phyloP scores from a whole-genome alignment of 345 rosid species.

The Moricandia arvensis region DNA sequence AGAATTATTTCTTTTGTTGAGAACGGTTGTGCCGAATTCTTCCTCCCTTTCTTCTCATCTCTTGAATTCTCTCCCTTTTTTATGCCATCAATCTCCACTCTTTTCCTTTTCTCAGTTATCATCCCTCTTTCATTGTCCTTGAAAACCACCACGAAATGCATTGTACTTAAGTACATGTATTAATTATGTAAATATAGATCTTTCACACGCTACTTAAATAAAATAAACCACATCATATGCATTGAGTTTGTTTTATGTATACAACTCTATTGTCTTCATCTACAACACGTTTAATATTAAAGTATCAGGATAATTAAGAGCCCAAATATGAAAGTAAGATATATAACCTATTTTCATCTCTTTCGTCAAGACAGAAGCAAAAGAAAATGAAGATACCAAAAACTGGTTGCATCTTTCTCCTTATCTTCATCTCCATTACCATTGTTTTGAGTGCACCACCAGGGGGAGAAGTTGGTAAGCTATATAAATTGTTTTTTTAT shows the following conservation, averaged over 20 bases:
- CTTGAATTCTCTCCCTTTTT: not conserved
- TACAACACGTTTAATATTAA: not conserved
- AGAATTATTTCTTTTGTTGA: not conserved
- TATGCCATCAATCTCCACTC: not conserved
- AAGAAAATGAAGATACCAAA: conserved; percentile 15
- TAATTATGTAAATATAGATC: not conserved
- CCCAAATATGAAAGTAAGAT: too few species aligned
- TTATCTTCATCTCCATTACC: conserved; percentile 6
- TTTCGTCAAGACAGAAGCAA: not conserved
- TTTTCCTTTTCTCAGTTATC: not conserved
- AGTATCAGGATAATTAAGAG: too few species aligned
- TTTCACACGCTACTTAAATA: not conserved
- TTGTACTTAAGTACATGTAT: not conserved
- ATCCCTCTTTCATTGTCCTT: not conserved
- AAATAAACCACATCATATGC: not conserved
- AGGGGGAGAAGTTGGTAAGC: conserved; percentile 30
- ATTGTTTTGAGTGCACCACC: conserved; percentile 16
- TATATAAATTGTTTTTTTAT: not conserved
- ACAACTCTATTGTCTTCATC: not conserved
- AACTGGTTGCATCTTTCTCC: not conserved
- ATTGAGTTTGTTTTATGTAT: not conserved
- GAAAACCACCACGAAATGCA: not conserved
- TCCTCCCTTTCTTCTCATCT: not conserved
- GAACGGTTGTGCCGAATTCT: not conserved
- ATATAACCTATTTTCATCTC: not conserved